Conservation (phyloP, 768 basidiomycete genomes). For the Amanita jacksonii region DNA sequence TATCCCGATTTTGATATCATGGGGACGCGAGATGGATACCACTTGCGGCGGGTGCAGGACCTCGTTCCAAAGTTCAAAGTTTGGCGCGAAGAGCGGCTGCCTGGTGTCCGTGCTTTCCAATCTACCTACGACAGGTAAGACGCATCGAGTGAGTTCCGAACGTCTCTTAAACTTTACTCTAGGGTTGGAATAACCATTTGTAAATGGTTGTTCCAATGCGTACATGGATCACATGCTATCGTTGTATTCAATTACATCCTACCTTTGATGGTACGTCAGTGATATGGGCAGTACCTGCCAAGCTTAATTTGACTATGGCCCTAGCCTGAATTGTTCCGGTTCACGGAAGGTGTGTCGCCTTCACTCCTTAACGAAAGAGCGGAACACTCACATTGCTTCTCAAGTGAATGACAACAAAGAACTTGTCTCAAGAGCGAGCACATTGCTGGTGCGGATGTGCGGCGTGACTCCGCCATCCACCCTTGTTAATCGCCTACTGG, state of each 20-base stretch:
- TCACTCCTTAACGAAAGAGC: too few relatives aligned
- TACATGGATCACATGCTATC: constrained; percentile 71
- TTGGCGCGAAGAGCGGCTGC: constrained; percentile 63
- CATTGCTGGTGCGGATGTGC: constrained; percentile 75
- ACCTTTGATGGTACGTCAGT: constrained; percentile 67
- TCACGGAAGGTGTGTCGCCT: too few relatives aligned
- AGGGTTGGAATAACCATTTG: constrained; percentile 61
- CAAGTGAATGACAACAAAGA: constrained; percentile 70
- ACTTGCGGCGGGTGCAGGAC: constrained; percentile 45
- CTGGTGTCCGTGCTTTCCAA: constrained; percentile 72
- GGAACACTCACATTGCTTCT: too few relatives aligned
- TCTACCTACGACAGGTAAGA: constrained; percentile 75
- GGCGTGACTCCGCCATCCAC: constrained; percentile 70
- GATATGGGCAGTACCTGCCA: constrained; percentile 2
- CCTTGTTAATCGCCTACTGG: constrained; percentile 60
- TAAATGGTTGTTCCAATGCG: constrained; percentile 66
- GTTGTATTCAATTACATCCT: constrained; percentile 75
- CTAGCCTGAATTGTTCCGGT: constrained; percentile 46
- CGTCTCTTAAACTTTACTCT: constrained; percentile 6
- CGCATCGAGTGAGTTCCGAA: constrained; percentile 1
- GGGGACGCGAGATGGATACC: constrained; percentile 59
- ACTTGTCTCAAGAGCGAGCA: constrained; percentile 51
- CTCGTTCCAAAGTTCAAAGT: constrained; percentile 54
- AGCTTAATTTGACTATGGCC: constrained; percentile 7
- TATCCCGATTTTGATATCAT: constrained; percentile 61